phyloP scores from a whole-genome alignment of 2,329 filamentous ascomycete genomes.

The Endothia cerciana region DNA sequence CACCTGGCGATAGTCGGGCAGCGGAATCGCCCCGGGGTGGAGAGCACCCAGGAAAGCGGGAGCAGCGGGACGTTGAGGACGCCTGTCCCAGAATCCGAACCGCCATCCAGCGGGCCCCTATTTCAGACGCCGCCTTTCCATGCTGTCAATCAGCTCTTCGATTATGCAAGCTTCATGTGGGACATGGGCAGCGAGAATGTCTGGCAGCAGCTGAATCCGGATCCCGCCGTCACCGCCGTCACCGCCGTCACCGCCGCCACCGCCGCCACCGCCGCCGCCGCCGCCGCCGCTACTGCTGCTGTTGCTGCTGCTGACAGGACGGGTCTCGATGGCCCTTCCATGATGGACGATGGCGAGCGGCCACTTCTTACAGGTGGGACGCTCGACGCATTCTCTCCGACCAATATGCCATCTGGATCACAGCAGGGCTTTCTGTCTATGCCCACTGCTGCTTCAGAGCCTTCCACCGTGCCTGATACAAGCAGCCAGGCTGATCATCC shows the following conservation, averaged over 20 bases:
- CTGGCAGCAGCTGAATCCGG: conserved; percentile 39
- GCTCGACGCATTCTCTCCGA: not conserved
- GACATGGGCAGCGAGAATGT: conserved; percentile 39
- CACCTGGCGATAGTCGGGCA: conserved; percentile 33
- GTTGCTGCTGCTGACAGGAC: not conserved
- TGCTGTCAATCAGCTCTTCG: conserved; percentile 48
- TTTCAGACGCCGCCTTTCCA: conserved; percentile 19
- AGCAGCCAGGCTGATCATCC: conserved; percentile 34
- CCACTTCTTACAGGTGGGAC: not conserved
- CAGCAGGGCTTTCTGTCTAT: not conserved
- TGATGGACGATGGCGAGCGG: not conserved
- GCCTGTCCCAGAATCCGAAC: conserved; percentile 21
- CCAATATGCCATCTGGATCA: not conserved
- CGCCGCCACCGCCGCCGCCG: not conserved
- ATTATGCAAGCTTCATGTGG: conserved; percentile 55
- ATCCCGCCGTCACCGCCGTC: too few relatives aligned
- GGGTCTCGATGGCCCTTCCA: not conserved
- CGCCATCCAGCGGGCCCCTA: conserved; percentile 15
- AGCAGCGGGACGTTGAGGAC: conserved; percentile 18
- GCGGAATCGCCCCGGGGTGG: conserved; percentile 15
- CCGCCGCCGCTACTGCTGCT: not conserved
- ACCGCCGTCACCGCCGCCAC: too few relatives aligned
- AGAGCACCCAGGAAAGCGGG: not conserved
- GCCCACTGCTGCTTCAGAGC: not conserved
- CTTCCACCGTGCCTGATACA: conserved; percentile 12